These are phyloP conservation scores for Kwoniella shandongensis DNA, from an alignment of 768 basidiomycete species.

Conservation along the genomic window DNA sequence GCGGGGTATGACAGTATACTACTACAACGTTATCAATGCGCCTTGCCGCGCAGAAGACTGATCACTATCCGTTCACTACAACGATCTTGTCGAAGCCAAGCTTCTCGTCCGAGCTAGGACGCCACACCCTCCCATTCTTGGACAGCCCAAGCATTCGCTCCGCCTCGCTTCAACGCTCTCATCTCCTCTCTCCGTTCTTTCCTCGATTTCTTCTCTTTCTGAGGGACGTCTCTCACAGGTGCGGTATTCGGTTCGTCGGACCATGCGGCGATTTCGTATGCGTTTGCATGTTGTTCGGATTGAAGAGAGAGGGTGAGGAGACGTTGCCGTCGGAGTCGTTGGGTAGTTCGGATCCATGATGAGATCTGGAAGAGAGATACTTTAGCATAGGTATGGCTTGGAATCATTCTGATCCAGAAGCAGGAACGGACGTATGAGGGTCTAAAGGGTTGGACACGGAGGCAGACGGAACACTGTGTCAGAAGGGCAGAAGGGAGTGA, in stretches of 20 bases:
- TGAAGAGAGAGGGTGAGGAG: slow-evolving; percentile 21
- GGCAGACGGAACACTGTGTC: not conserved
- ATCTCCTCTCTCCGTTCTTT: slow-evolving; percentile 29
- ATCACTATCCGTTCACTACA: too few relatives aligned
- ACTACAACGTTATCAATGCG: too few relatives aligned
- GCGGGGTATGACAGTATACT: too few relatives aligned
- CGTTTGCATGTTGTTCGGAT: slow-evolving; percentile 37
- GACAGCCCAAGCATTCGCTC: slow-evolving; percentile 43
- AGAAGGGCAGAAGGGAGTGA: too few relatives aligned
- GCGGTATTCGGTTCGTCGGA: slow-evolving; percentile 35
- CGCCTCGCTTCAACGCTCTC: slow-evolving; percentile 35
- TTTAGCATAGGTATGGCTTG: not conserved
- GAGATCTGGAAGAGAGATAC: slow-evolving; percentile 26
- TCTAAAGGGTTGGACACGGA: slow-evolving; percentile 8
- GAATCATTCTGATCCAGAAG: too few relatives aligned
- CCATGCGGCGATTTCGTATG: slow-evolving; percentile 48
- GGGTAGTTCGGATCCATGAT: slow-evolving; percentile 36
- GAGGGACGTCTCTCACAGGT: slow-evolving; percentile 6
- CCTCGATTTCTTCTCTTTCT: slow-evolving; percentile 19
- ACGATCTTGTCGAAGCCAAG: too few relatives aligned
- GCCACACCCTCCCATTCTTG: slow-evolving; percentile 47
- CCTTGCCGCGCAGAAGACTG: too few relatives aligned
- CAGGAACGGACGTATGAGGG: too few relatives aligned
- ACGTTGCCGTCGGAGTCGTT: slow-evolving; percentile 31
- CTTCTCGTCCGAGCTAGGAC: slow-evolving; percentile 1